Evolutionary conservation across 2,329 filamentous ascomycete genomes (phyloP).

Genomic region (Dactylellina leptospora): DNA sequence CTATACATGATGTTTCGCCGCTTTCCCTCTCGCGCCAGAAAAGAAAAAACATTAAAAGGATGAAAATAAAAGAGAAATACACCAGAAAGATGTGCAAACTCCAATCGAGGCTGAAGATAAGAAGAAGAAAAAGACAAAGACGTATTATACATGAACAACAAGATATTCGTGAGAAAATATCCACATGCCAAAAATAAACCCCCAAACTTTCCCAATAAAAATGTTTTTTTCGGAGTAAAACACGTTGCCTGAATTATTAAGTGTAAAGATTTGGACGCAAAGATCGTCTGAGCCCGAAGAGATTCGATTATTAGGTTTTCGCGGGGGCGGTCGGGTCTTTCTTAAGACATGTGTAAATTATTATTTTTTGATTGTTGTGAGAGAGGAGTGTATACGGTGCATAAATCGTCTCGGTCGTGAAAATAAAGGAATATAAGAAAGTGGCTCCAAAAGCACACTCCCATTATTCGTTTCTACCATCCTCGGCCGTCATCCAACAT

Average conservation of each 20-base stretch:
- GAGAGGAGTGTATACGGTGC: slow-evolving; percentile 46
- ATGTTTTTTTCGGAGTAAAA: too few relatives aligned
- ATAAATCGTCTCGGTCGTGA: slow-evolving; percentile 38
- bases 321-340: too few relatives aligned
- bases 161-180: background rate
- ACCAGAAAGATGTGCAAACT: too few relatives aligned
- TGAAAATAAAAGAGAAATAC: slow-evolving; percentile 4
- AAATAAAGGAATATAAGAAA: slow-evolving; percentile 38
- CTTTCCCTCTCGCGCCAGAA: slow-evolving; percentile 16
- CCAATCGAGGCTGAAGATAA: too few relatives aligned
- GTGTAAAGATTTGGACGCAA: too few relatives aligned
- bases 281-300: too few relatives aligned
- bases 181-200: slow-evolving; percentile 4
- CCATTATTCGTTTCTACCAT: slow-evolving; percentile 1
- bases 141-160: slow-evolving; percentile 19
- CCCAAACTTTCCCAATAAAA: too few relatives aligned
- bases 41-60: slow-evolving; percentile 6
- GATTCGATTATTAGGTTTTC: too few relatives aligned
- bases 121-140: slow-evolving; percentile 5
- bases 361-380: slow-evolving; percentile 14
- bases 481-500: background rate
- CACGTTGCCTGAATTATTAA: too few relatives aligned
- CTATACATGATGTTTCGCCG: slow-evolving; percentile 34
- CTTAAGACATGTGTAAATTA: too few relatives aligned
- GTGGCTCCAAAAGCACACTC: slow-evolving; percentile 15